Evolutionary conservation across 2,329 filamentous ascomycete species (phyloP), one percentile per base, ranked within the genome.

Genomic region (Ustulina deusta): DNA sequence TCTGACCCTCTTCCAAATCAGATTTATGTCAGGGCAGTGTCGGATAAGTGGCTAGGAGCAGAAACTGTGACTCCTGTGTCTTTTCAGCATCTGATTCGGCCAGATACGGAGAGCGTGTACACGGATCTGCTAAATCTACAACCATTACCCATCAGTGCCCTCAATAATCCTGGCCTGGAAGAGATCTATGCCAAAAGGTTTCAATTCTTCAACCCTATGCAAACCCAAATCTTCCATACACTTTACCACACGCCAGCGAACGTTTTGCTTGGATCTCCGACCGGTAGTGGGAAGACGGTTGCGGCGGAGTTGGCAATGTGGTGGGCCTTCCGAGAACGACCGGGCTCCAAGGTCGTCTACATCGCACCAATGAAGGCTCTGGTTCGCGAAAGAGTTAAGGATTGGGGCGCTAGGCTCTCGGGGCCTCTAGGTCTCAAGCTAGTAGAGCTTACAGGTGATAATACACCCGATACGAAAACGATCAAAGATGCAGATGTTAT

Each of bases 281-380:
- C 97, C 0, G 96, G 96, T 65, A 97, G 94, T 84, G 96, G 96
- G 66, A 99, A 99, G 84, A 99, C 97, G 0, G 92, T 99, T 46
- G 96, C 97, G 20, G 94, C 93, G 56, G 96, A 99, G 78, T 82
- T 99, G 69, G 94, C 97, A 29, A 98, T 99, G 95, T 99, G 97
- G 97, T 97, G 94, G 94, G 95, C 96, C 2, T 98, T 99, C 81
- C 90, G 94, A 15, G 94, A 97, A 78, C 91, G 91, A 58, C 96
- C 96, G 1, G 94, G 94, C 3, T 97, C 94, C 3, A 99, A 99
- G 81, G 94, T 99, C 1, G 96, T 99, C 13, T 99, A 99, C 79
- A 98, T 99, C 77, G 96, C 96, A 1, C 97, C 97, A 0, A 99
- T 99, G 97, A 99, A 99, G 81, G 97, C 97, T 0, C 89, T 99